Conservation (phyloP, 768 basidiomycete species). For the Russula ochroleuca region DNA sequence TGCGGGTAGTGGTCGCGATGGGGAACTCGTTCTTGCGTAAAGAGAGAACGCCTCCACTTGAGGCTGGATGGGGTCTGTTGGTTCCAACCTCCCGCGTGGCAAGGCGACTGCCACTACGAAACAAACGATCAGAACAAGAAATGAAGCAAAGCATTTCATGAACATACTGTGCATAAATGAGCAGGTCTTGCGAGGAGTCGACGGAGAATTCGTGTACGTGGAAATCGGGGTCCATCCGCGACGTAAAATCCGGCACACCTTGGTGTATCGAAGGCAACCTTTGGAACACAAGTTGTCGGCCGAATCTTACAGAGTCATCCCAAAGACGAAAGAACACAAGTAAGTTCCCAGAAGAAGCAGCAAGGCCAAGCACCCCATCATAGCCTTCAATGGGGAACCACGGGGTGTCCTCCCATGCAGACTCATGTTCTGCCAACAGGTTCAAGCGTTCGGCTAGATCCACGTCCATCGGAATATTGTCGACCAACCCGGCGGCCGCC, state of each 20-base stretch:
- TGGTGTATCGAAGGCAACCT: neutral
- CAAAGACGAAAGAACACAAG: slow-evolving; percentile 7
- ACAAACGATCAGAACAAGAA: neutral
- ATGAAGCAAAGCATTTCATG: neutral
- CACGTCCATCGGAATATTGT: neutral
- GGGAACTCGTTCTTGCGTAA: neutral
- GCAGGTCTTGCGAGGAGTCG: slow-evolving; percentile 8
- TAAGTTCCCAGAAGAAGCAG: slow-evolving; percentile 9
- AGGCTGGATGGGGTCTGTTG: slow-evolving; percentile 1
- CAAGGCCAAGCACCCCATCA: slow-evolving; percentile 6
- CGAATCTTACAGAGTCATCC: neutral
- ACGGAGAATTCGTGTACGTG: slow-evolving; percentile 7
- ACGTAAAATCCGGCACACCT: neutral
- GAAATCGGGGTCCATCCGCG: slow-evolving; percentile 3
- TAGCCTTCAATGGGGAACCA: slow-evolving; percentile 1
- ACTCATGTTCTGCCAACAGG: neutral
- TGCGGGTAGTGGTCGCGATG: slow-evolving; percentile 5
- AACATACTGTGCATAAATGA: slow-evolving; percentile 11
- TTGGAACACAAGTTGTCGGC: slow-evolving; percentile 1
- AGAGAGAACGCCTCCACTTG: neutral
- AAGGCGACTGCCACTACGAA: neutral
- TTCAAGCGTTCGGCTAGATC: slow-evolving; percentile 1
- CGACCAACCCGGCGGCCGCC: slow-evolving; percentile 3
- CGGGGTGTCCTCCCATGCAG: slow-evolving; percentile 7
- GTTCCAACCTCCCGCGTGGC: neutral